Base-by-base conservation (phyloP, 768 basidiomycete genomes). In the Trametes gibbosa region DNA sequence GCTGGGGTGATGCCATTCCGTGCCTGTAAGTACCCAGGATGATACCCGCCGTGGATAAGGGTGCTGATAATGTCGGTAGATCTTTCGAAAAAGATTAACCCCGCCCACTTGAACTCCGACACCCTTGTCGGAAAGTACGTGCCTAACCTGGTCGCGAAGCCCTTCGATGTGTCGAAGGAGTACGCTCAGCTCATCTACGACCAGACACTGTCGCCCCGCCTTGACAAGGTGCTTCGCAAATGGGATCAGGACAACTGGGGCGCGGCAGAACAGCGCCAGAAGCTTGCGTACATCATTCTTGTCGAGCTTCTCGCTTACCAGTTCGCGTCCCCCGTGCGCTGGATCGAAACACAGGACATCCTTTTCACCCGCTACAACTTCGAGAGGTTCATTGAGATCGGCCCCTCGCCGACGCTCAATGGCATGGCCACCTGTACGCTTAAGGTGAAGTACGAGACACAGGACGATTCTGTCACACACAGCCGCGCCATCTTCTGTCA, bases 261-360 rank as follows among this genome's bases (percentile, higher is more conserved):
- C 24, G 79, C 82, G 24, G 69, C 79, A 10, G 89, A 86, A 55
- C 90, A 95, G 64, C 90, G 95, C 48, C 94, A 98, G 74, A 89
- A 91, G 68, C 83, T 99, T 46, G 95, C 97, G 0, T 99, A 98
- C 72, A 89, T 87, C 65, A 95, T 98, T 69, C 86, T 99, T 58
- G 95, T 98, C 62, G 97, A 99, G 71, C 84, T 98, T 46, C 81
- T 99, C 49, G 93, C 97, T 14, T 99, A 99, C 70, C 97, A 99
- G 72, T 98, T 96, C 67, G 95, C 96, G 0, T 98, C 96, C 1
- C 95, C 97, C 7, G 96, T 99, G 19, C 90, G 95, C 50, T 99
- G 97, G 97, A 99, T 99, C 67, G 92, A 98, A 77, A 99, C 96
- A 0, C 97, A 99, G 71, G 97, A 99, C 68, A 82, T 90, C 24